phyloP scores from a whole-genome alignment of 768 basidiomycete genomes.

The Clavulina sp. region DNA sequence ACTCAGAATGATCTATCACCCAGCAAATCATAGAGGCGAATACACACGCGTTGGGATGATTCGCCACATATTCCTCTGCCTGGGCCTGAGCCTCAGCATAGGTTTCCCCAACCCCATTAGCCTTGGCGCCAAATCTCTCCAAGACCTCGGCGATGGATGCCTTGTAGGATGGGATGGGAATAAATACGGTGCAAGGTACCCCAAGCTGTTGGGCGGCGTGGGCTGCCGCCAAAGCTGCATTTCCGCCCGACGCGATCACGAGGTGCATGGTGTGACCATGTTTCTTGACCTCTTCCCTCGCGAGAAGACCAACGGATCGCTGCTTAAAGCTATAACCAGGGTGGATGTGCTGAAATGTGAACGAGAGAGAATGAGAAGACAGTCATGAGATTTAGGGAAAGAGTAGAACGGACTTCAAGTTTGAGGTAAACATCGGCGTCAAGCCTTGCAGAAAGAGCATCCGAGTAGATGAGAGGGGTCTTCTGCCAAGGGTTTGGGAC shows the following conservation, averaged over 20 bases:
- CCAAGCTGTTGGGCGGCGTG: constrained; percentile 37
- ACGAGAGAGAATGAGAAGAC: neutral
- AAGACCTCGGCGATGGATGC: constrained; percentile 20
- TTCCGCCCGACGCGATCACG: constrained; percentile 61
- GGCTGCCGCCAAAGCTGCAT: constrained; percentile 60
- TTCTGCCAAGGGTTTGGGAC: constrained; percentile 30
- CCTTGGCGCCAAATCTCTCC: constrained; percentile 34
- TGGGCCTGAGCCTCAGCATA: constrained; percentile 40
- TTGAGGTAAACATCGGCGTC: constrained; percentile 47
- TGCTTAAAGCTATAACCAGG: constrained; percentile 63
- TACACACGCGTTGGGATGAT: constrained; percentile 32
- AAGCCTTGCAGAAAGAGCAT: constrained; percentile 34
- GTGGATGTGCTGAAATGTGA: constrained; percentile 39
- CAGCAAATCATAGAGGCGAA: neutral
- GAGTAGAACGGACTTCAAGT: constrained; percentile 34
- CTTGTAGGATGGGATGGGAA: constrained; percentile 30
- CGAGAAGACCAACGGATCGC: constrained; percentile 48
- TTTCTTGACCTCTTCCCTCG: constrained; percentile 30
- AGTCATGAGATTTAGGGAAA: neutral
- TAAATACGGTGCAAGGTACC: constrained; percentile 47
- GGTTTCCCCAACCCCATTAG: constrained; percentile 37
- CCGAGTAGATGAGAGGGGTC: constrained; percentile 50
- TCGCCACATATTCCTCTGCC: constrained; percentile 30
- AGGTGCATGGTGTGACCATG: constrained; percentile 41
- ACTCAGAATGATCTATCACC: neutral